Conservation (phyloP, 768 basidiomycete genomes). For the Boletus coccyginus region DNA sequence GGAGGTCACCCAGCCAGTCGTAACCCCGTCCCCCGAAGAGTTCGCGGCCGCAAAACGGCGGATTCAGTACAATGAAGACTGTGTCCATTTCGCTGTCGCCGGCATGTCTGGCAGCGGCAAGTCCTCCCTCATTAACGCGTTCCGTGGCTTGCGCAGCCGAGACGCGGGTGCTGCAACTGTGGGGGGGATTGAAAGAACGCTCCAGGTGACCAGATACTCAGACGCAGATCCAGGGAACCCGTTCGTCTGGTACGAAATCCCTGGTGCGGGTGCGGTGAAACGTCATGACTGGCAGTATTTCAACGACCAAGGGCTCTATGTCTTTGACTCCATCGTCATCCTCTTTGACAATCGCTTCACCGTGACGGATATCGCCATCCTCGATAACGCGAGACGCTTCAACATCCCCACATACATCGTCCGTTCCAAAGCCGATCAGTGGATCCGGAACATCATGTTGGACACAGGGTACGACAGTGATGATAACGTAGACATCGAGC, state of each 20-base stretch:
- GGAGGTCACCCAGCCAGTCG: too few relatives aligned
- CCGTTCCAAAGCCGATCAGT: slow-evolving; percentile 5
- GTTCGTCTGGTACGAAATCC: slow-evolving; percentile 10
- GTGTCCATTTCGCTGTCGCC: slow-evolving; percentile 31
- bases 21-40: background rate
- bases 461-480: slow-evolving; percentile 5
- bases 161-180: too few relatives aligned
- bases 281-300: slow-evolving; percentile 9
- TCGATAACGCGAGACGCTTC: slow-evolving; percentile 5
- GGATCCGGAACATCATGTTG: slow-evolving; percentile 3
- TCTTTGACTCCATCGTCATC: slow-evolving; percentile 6
- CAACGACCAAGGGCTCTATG: slow-evolving; percentile 4
- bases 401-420: slow-evolving; percentile 9
- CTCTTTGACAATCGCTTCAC: slow-evolving; percentile 12
- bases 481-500: slow-evolving; percentile 1
- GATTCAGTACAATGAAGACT: slow-evolving; percentile 17
- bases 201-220: background rate
- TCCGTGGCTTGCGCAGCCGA: too few relatives aligned
- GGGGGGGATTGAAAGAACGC: too few relatives aligned
- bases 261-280: background rate
- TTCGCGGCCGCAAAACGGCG: slow-evolving; percentile 3
- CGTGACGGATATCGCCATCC: slow-evolving; percentile 6
- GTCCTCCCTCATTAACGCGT: slow-evolving; percentile 26
- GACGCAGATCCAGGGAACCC: background rate
- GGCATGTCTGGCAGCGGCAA: slow-evolving; percentile 32